A percentile compares a stretch with the other conserved stretches of the same genome.
Evolutionary conservation across 805 yeast genomes (phyloP).

Genomic region (Kazachstania africana): DNA sequence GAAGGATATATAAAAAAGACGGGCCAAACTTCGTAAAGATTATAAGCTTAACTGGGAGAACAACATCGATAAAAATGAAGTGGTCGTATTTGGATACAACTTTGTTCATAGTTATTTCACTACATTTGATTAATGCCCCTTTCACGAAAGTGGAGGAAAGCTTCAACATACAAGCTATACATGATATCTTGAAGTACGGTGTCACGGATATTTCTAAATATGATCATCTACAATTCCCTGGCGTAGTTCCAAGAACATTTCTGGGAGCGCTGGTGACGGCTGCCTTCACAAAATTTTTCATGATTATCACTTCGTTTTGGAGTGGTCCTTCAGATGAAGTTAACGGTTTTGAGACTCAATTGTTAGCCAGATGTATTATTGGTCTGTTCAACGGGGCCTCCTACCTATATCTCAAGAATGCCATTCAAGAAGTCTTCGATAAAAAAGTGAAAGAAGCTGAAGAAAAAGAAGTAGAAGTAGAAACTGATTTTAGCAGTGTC

Average conservation of each 20-base stretch:
- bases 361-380: slow-evolving; percentile 44
- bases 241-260: slow-evolving; percentile 81
- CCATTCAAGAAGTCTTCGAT: slow-evolving; percentile 21
- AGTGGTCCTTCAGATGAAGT: slow-evolving; percentile 4
- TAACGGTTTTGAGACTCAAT: slow-evolving; percentile 41
- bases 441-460: slow-evolving; percentile 5
- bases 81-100: slow-evolving; percentile 22
- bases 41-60: no score
- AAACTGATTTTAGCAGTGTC: slow-evolving; percentile 15
- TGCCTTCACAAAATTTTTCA: slow-evolving; percentile 31
- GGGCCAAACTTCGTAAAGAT: no score
- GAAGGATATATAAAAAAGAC: no score
- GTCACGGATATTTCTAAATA: slow-evolving; percentile 30
- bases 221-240: slow-evolving; percentile 76
- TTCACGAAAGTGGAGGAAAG: slow-evolving; percentile 92
- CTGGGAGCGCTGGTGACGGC: slow-evolving; percentile 55
- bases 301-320: slow-evolving; percentile 6
- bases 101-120: slow-evolving; percentile 35
- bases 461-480: slow-evolving; percentile 6
- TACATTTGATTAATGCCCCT: slow-evolving; percentile 52
- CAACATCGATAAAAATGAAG: no score
- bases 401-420: slow-evolving; percentile 39
- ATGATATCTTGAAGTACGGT: slow-evolving; percentile 67
- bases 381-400: slow-evolving; percentile 51
- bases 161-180: slow-evolving; percentile 79